A percentile compares a stretch with the other conserved stretches of the same genome.
These are phyloP conservation scores for Aspergillus fumigatus DNA, from an alignment of 2,329 filamentous ascomycete genomes.

Conservation along the genomic window DNA sequence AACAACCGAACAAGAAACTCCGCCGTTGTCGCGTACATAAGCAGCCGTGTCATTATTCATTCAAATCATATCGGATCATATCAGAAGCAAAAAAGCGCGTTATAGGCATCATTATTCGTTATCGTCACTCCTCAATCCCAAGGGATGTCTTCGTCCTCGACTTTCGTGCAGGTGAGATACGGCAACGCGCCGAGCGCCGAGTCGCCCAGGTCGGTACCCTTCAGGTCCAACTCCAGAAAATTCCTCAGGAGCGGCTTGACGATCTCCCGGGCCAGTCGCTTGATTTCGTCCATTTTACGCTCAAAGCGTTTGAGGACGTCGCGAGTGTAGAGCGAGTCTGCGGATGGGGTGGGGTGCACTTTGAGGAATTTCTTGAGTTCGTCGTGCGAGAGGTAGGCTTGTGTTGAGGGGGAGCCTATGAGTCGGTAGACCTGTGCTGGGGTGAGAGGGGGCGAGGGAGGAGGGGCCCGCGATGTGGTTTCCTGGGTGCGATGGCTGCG, in stretches of 20 bases:
- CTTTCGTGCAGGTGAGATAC: constrained; percentile 62
- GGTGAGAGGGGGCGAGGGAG: constrained; percentile 28
- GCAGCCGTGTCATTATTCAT: not conserved
- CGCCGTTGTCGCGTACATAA: not conserved
- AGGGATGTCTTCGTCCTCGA: constrained; percentile 59
- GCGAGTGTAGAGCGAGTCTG: constrained; percentile 66
- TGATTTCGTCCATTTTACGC: constrained; percentile 81
- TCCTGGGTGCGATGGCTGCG: constrained; percentile 11
- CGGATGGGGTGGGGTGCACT: constrained; percentile 57
- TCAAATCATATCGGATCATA: constrained; percentile 11
- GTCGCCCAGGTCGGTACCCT: constrained; percentile 33
- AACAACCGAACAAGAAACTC: not conserved
- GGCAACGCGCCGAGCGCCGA: constrained; percentile 47
- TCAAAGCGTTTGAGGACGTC: constrained; percentile 86
- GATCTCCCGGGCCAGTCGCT: constrained; percentile 72
- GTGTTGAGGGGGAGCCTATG: constrained; percentile 59
- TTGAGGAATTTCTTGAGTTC: constrained; percentile 90
- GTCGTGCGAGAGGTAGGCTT: constrained; percentile 72
- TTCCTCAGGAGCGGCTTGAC: constrained; percentile 84
- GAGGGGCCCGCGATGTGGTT: constrained; percentile 16
- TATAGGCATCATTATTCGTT: not conserved
- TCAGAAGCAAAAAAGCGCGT: constrained; percentile 3
- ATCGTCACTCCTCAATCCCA: constrained; percentile 46
- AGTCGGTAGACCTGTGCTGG: constrained; percentile 70
- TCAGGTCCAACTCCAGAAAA: constrained; percentile 73